Conservation (phyloP, 1,139 yeast genomes). For the Magnusiomyces paraingens region DNA sequence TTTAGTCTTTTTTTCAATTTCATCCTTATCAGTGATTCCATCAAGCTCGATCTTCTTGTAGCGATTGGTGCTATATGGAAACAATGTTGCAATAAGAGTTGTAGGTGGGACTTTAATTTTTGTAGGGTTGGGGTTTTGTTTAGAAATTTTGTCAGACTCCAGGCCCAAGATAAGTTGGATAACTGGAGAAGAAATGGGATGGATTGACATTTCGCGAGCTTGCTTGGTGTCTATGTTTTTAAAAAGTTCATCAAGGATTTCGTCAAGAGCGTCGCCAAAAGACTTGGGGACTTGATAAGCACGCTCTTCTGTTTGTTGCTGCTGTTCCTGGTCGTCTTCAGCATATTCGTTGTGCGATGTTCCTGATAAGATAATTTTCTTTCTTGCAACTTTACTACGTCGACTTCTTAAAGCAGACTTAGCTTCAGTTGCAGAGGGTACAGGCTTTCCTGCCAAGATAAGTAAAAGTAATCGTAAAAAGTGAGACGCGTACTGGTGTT, state of each 20-base stretch:
- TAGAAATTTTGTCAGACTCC: constrained; percentile 67
- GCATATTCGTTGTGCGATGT: constrained; percentile 22
- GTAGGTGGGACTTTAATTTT: constrained; percentile 5
- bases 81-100: neutral
- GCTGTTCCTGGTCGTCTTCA: constrained; percentile 46
- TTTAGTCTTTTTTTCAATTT: constrained; percentile 17
- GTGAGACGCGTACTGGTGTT: constrained; percentile 83
- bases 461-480: constrained; percentile 67
- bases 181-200: constrained; percentile 82
- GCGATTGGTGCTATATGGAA: constrained; percentile 6
- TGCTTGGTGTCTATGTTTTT: constrained; percentile 37
- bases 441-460: constrained; percentile 66
- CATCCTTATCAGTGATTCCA: constrained; percentile 17
- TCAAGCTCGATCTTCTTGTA: constrained; percentile 15
- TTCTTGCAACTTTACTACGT: constrained; percentile 83
- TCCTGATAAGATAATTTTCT: constrained; percentile 84
- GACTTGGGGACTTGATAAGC: constrained; percentile 63
- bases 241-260: constrained; percentile 31
- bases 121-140: constrained; percentile 1
- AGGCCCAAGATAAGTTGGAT: constrained; percentile 70
- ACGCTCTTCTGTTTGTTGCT: constrained; percentile 31
- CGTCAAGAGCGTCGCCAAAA: constrained; percentile 45
- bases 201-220: constrained; percentile 68
- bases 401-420: constrained; percentile 71
- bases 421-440: constrained; percentile 70